phyloP scores from a whole-genome alignment of 768 basidiomycete genomes.

The Pleurotus giganteus region DNA sequence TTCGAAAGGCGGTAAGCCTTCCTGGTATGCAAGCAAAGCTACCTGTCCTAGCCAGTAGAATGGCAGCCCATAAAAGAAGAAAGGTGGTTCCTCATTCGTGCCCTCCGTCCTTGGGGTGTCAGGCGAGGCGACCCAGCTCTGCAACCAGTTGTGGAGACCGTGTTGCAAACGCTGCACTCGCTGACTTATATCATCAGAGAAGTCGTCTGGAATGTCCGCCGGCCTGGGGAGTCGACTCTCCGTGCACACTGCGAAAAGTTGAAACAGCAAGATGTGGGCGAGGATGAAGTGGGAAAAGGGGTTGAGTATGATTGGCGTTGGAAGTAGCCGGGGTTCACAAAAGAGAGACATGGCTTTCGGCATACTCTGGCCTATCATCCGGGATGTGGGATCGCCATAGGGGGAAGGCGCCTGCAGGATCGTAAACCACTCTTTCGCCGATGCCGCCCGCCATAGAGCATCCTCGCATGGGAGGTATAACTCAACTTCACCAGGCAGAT shows the following conservation, averaged over 20 bases:
- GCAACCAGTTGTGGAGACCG: conserved; percentile 59
- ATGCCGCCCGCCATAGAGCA: conserved; percentile 48
- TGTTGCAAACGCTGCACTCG: conserved; percentile 39
- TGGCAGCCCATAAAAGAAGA: conserved; percentile 46
- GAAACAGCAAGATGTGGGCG: conserved; percentile 29
- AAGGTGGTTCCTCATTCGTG: conserved; percentile 29
- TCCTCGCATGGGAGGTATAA: conserved; percentile 57
- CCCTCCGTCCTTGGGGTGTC: conserved; percentile 28
- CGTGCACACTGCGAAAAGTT: conserved; percentile 40
- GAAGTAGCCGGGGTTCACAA: conserved; percentile 27
- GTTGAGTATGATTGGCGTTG: conserved; percentile 29
- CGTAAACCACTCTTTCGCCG: conserved; percentile 47
- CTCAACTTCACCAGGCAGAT: conserved; percentile 46
- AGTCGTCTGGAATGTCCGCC: conserved; percentile 15
- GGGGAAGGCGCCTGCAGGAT: conserved; percentile 37
- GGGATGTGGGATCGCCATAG: conserved; percentile 34
- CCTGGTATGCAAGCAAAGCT: conserved; percentile 49
- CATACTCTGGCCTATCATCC: conserved; percentile 38
- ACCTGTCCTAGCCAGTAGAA: conserved; percentile 68
- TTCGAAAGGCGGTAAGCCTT: conserved; percentile 28
- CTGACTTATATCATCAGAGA: conserved; percentile 12
- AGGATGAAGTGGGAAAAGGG: conserved; percentile 45
- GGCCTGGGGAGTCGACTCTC: conserved; percentile 10
- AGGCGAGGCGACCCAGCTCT: conserved; percentile 47
- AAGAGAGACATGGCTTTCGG: conserved; percentile 32